Evolutionary conservation across 257 asterid genomes (phyloP), one percentile per base, ranked within the genome.

Genomic region (Verbena officinalis): DNA sequence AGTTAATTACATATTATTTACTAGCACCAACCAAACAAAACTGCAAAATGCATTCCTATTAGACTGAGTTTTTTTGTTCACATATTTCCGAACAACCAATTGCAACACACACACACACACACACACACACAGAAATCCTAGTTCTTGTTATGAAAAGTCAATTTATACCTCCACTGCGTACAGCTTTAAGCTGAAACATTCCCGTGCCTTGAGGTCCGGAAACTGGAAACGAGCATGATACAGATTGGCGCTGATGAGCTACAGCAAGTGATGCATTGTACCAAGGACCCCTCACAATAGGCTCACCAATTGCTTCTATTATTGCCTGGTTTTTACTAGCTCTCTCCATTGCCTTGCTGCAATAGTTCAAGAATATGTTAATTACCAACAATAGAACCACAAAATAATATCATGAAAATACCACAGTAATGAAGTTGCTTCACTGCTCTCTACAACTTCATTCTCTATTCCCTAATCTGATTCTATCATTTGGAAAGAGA

Each of bases 271-370:
- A 88, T 52, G 99, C 97, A 65, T 94, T 90, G 64, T 94, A 90
- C 99, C 97, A 94, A 39, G 99, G 99, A 22, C 99, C 99, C 74
- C 93, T 81, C 44, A 67, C 89, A 70, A 94, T 80, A 40, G 97
- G 99, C 80, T 88, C 96, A 7, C 97, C 99, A 39, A 94, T 81
- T 59, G 96, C 90, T 68, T 83, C 87, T 64, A 82, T 78, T 70
- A 94, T 65, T 51, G 63, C 76, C 81, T 75, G 78, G 79, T 76
- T 84, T 56, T 80, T 84, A 70, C 84, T 80, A 56, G 99, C 99
- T 81, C 62, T 94, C 78, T 90, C 97, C 86, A 90, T 72, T 39
- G 99, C 99, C 86, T 90, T 90, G 75, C 99, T 94, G 95, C 83
- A 80, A 67, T 42, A 67, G 33, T 40, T 42, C 22, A 34, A 69